Percentiles rank a stretch among this genome's conserved stretches.
Evolutionary conservation across 306 rosid genomes (phyloP).

Genomic region (Heteromeles arbutifolia): DNA sequence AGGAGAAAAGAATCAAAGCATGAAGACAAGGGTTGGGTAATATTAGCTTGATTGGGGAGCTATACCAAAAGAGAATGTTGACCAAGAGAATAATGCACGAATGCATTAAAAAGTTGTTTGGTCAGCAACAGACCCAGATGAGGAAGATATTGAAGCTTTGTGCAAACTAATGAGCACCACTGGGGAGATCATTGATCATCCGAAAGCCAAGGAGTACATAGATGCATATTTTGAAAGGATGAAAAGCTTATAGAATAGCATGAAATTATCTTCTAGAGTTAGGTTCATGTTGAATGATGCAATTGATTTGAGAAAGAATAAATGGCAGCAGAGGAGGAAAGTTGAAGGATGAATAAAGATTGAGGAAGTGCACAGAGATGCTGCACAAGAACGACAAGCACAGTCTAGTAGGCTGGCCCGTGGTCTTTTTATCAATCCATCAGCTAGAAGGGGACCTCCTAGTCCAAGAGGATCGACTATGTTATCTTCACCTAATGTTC

Average conservation of each 20-base stretch:
- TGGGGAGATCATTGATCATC: slow-evolving; percentile 94
- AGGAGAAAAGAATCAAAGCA: too few species aligned
- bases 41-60: too few species aligned
- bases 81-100: too few species aligned
- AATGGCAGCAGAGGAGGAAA: slow-evolving; percentile 90
- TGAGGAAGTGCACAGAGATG: slow-evolving; percentile 97
- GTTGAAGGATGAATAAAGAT: slow-evolving; percentile 95
- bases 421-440: slow-evolving; percentile 48
- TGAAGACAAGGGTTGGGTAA: too few species aligned
- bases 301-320: slow-evolving; percentile 80
- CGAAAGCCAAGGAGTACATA: slow-evolving; percentile 74
- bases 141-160: slow-evolving; percentile 84
- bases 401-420: slow-evolving; percentile 70
- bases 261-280: slow-evolving; percentile 83
- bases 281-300: slow-evolving; percentile 92
- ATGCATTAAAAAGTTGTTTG: slow-evolving; percentile 58
- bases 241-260: slow-evolving; percentile 56
- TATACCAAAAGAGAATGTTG: too few species aligned
- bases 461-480: slow-evolving; percentile 52
- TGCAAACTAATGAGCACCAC: slow-evolving; percentile 96
- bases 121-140: slow-evolving; percentile 81
- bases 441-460: slow-evolving; percentile 51
- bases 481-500: slow-evolving; percentile 49
- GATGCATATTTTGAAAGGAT: slow-evolving; percentile 77
- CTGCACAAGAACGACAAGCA: slow-evolving; percentile 84